Base-by-base conservation (phyloP, 2,329 filamentous ascomycete genomes). In the Cladosporium sp. region DNA sequence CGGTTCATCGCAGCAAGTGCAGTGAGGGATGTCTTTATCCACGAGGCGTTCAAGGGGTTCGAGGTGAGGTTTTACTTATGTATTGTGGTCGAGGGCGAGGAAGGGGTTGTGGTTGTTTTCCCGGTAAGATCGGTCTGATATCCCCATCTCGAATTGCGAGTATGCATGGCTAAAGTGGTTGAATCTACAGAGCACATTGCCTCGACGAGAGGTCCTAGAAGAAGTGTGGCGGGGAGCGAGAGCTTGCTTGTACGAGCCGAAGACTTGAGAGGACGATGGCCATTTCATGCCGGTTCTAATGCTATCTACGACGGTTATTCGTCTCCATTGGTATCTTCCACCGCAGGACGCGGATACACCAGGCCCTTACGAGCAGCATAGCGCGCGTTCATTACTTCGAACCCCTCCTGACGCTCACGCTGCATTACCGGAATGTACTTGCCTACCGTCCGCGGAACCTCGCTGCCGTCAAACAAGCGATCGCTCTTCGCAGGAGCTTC, bases 11-110 rank as follows among this genome's bases (percentile, higher is more conserved):
- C 93, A 0, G 95, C 92, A 0, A 87, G 86, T 42, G 85, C 89
- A 70, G 95, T 98, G 54, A 88, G 88, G 66, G 93, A 98, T 68
- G 85, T 98, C 53, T 82, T 96, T 50, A 87, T 98, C 46, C 90
- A 96, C 68, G 93, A 98, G 74, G 93, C 91, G 3, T 97, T 97
- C 70, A 83, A 82, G 53, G 91, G 91, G 0, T 95, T 96, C 64
- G 89, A 91, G 71, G 90, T 97, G 34, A 76, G 85, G 38, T 95
- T 92, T 66, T 96, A 95, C 66, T 74, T 98, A 8, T 83, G 89
- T 4, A 87, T 97, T 31, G 86, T 97, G 49, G 89, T 97, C 14
- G 87, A 95, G 61, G 90, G 85, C 2, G 92, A 97, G 71, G 81
- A 85, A 50, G 85, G 93, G 59, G 80, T 95, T 4, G 87, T 97